These are phyloP conservation scores for Brettanomyces naardenensis DNA, from an alignment of 805 yeast species.

Conservation along the genomic window DNA sequence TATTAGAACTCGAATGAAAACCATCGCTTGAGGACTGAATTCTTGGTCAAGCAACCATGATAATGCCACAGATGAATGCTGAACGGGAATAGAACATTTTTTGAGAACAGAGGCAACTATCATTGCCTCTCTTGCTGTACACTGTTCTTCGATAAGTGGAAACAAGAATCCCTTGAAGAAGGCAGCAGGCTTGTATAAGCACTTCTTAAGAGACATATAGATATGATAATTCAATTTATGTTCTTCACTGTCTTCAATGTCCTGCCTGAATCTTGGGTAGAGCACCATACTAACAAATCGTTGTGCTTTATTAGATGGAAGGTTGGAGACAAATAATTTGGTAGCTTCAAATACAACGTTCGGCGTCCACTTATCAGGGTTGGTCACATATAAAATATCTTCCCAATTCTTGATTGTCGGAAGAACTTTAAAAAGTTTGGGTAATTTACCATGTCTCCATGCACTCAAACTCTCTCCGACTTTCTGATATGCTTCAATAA, in stretches of 20 bases:
- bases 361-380: slow-evolving; percentile 92
- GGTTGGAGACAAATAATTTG: slow-evolving; percentile 82
- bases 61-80: slow-evolving; percentile 94
- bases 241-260: slow-evolving; percentile 65
- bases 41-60: slow-evolving; percentile 76
- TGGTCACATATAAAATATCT: slow-evolving; percentile 85
- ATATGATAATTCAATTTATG: slow-evolving; percentile 86
- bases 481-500: slow-evolving; percentile 87
- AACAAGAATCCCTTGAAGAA: slow-evolving; percentile 94
- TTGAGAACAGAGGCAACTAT: slow-evolving; percentile 88
- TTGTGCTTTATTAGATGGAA: slow-evolving; percentile 84
- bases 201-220: slow-evolving; percentile 84
- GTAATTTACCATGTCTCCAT: slow-evolving; percentile 92
- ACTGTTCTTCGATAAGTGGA: slow-evolving; percentile 82
- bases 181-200: slow-evolving; percentile 94
- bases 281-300: slow-evolving; percentile 63
- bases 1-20: slow-evolving; percentile 78
- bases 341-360: slow-evolving; percentile 94
- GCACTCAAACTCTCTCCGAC: slow-evolving; percentile 82
- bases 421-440: slow-evolving; percentile 91
- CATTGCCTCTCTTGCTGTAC: slow-evolving; percentile 89
- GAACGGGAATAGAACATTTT: slow-evolving; percentile 86
- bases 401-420: slow-evolving; percentile 95
- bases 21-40: slow-evolving; percentile 81
- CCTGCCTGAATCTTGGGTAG: slow-evolving; percentile 62